Conservation (phyloP, 805 yeast species). For the Saturnispora galanensis region DNA sequence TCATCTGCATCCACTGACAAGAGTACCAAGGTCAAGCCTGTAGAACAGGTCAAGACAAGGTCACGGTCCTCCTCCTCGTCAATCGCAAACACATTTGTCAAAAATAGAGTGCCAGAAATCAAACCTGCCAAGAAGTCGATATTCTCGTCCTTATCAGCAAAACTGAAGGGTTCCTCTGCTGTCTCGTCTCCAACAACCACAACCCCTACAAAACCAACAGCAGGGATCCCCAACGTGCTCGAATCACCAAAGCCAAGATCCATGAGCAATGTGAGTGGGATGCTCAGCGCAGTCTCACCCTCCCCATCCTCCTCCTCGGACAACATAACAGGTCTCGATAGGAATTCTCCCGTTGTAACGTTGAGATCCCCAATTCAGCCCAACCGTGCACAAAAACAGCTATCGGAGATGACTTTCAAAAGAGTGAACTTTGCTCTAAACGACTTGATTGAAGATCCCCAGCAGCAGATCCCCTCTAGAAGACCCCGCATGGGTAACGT, state of each 20-base stretch:
- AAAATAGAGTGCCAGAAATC: constrained; percentile 3
- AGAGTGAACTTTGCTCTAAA: constrained; percentile 46
- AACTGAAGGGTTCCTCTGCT: constrained; percentile 18
- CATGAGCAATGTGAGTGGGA: not conserved
- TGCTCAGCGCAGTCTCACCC: too few species aligned
- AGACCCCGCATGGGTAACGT: constrained; percentile 46
- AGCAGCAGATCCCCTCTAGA: constrained; percentile 52
- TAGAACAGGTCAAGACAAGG: constrained; percentile 4
- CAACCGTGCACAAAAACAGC: not conserved
- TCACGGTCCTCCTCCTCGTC: constrained; percentile 11
- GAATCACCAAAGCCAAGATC: not conserved
- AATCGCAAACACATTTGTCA: constrained; percentile 2
- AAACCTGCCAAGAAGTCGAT: constrained; percentile 19
- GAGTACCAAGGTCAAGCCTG: not conserved
- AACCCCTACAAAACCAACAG: not conserved
- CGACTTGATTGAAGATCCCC: constrained; percentile 41
- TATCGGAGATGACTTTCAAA: constrained; percentile 29
- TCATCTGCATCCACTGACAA: constrained; percentile 1
- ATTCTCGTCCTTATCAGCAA: constrained; percentile 28
- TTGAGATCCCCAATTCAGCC: not conserved
- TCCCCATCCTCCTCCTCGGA: not conserved
- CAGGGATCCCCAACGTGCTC: not conserved
- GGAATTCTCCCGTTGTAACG: not conserved
- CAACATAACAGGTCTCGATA: not conserved
- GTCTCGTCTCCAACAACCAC: constrained; percentile 2